Base-by-base conservation (phyloP, 2,329 filamentous ascomycete genomes). In the Gnomoniopsis sp. region DNA sequence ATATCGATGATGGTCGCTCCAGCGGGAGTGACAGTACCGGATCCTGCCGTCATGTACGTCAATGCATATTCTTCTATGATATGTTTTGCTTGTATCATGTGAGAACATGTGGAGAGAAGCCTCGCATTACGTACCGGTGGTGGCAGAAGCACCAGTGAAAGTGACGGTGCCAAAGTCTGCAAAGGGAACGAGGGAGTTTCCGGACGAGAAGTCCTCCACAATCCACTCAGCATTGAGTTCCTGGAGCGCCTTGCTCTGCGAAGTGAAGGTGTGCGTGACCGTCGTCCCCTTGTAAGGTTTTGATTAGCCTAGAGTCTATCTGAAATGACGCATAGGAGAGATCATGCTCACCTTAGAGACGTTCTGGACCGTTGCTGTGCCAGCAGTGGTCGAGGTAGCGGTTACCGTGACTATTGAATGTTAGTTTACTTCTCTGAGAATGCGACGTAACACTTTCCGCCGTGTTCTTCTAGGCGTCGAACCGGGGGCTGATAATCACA, bases 1-100 rank as follows among this genome's bases (percentile, higher is more conserved):
- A 88, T 70, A 70, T 85, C 84, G 12, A 87, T 90, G 44, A 91
- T 74, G 71, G 91, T 91, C 63, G 86, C 74, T 30, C 72, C 72
- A 1, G 68, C 15, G 3, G 63, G 65, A 10, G 74, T 68, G 23
- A 72, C 69, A 19, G 71, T 71, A 52, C 59, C 68, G 26, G 61
- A 61, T 3, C 38, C 38, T 41, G 38, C 6, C n/a, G 3, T 41
- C 4, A 41, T 3, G 38, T 41, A 4, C 4, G 38, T 41, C 21
- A 56, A 64, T 4, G 4, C 4, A 30, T 4, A 30, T 30, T 8
- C 26, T 30, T 30, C 4, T 30, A 4, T 30, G 4, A 4, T 30
- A 4, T 30, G 8, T 4, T 4, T 30, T 30, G 26, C 26, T 30
- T 4, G 26, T 4, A 30, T 30, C 26, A 4, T 30, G 26, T 4